Evolutionary conservation across 305 asterid species (phyloP), one percentile per base, ranked within the genome.

Genomic region (Fraxinus floribunda): DNA sequence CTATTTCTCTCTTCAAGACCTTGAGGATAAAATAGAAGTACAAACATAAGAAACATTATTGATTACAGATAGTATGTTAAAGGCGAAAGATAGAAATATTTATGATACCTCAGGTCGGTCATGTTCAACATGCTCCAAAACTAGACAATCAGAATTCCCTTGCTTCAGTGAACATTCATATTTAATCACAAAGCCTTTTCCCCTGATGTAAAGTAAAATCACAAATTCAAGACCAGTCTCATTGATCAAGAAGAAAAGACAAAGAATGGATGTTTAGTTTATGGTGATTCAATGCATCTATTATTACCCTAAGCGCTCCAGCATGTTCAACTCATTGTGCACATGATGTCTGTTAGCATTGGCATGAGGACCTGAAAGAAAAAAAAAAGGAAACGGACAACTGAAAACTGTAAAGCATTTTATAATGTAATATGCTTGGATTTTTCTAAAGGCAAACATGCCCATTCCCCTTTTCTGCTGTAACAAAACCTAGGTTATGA

Each of bases 81-180:
- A 81, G 82, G 71, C 78, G 80, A 71, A 80, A 78, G 75, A 81
- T 78, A 76, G 8, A 84, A 79, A 77, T 77, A 86, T 80, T 36
- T 11, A 85, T 39, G 62, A 82, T 74, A 95, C 99, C 97, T 94
- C 99, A 62, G 98, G 98, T 78, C 97, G 91, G 82, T 95, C 98
- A 78, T 95, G 99, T 83, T 92, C 90, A 29, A 94, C 94, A 86
- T 94, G 97, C 90, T 95, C 93, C 86, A 94, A 76, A 85, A 94
- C 94, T 74, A 95, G 92, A 88, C 95, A 94, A 82, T 93, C 97
- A 83, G 91, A 89, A 78, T 77, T 83, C 75, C 88, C 95, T 20
- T 85, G 84, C 87, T 88, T 90, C 86, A 94, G 83, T 79, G 98
- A 93, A 80, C 98, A 91, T 88, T 90, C 98, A 80, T 87, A 93